phyloP scores from a whole-genome alignment of 1,139 yeast genomes.

The Sugiyamaella castrensis region DNA sequence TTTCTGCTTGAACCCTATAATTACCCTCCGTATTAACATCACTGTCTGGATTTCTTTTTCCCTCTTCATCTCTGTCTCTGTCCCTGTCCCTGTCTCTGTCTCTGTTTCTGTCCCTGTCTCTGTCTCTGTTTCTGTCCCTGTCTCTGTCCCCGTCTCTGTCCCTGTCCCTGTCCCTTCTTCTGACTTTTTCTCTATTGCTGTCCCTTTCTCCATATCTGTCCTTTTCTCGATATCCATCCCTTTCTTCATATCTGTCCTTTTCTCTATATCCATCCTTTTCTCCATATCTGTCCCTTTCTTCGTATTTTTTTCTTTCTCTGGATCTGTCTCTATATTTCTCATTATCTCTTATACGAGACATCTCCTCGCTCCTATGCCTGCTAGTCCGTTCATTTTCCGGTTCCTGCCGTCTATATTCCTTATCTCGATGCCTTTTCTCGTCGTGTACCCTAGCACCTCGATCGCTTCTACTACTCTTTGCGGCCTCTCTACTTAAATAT shows the following conservation, averaged over 20 bases:
- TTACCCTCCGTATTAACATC: not conserved
- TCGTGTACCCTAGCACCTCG: not conserved
- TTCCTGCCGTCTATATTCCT: too few species aligned
- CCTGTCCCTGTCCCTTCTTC: too few species aligned
- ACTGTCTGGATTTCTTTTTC: constrained; percentile 3
- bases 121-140: too few species aligned
- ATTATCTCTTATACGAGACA: not conserved
- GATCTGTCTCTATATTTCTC: not conserved
- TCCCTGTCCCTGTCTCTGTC: not conserved
- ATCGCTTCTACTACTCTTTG: not conserved
- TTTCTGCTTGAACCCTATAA: too few species aligned
- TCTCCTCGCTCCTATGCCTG: not conserved
- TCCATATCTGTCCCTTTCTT: not conserved
- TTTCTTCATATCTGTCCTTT: not conserved
- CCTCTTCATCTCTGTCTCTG: constrained; percentile 2
- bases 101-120: too few species aligned
- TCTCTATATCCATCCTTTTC: constrained; percentile 1
- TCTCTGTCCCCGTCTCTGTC: too few species aligned
- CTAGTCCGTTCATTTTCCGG: too few species aligned
- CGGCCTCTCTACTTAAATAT: constrained; percentile 1
- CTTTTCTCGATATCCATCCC: too few species aligned
- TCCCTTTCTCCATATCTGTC: not conserved
- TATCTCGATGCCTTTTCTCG: not conserved
- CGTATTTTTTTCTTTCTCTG: not conserved
- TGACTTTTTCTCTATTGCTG: too few species aligned